Percentiles rank a stretch among this genome's conserved stretches.
Evolutionary conservation across 2,329 filamentous ascomycete species (phyloP).

Genomic region (Claviceps paspali): DNA sequence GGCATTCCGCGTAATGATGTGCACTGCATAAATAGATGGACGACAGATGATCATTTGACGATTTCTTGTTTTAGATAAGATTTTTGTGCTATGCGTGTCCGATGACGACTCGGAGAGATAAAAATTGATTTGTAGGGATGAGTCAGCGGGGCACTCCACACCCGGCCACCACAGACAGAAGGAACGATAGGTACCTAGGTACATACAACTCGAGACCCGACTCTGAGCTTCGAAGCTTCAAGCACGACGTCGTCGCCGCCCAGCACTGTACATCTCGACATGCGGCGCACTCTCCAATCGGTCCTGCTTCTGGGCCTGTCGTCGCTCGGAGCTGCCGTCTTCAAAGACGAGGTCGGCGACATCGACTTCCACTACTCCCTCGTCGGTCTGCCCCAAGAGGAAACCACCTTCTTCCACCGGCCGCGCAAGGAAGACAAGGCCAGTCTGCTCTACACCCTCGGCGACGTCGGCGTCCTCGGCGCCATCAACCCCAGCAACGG

Average conservation of each 20-base stretch:
- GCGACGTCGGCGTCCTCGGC: conserved; percentile 67
- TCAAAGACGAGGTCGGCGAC: conserved; percentile 77
- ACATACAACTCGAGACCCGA: no score
- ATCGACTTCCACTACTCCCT: conserved; percentile 90
- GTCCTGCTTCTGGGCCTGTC: conserved; percentile 24
- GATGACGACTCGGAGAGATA: no score
- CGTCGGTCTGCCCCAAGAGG: conserved; percentile 64
- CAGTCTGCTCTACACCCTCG: conserved; percentile 80
- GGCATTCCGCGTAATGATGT: no score
- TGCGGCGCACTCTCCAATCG: conserved; percentile 22
- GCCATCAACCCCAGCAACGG: conserved; percentile 84
- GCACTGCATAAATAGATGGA: no score
- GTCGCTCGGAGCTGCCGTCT: conserved; percentile 47
- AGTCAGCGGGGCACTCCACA: no score
- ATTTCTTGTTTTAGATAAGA: no score
- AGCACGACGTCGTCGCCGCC: conserved; percentile 3
- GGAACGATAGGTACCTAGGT: no score
- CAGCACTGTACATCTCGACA: conserved; percentile 9
- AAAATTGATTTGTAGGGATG: no score
- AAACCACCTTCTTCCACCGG: conserved; percentile 89
- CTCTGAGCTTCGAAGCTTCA: conserved; percentile 3
- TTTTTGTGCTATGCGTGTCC: no score
- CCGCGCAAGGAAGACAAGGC: conserved; percentile 70
- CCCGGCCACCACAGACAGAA: no score
- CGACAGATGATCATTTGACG: no score